phyloP scores from a whole-genome alignment of 805 yeast genomes.

The Hanseniaspora occidentalis region DNA sequence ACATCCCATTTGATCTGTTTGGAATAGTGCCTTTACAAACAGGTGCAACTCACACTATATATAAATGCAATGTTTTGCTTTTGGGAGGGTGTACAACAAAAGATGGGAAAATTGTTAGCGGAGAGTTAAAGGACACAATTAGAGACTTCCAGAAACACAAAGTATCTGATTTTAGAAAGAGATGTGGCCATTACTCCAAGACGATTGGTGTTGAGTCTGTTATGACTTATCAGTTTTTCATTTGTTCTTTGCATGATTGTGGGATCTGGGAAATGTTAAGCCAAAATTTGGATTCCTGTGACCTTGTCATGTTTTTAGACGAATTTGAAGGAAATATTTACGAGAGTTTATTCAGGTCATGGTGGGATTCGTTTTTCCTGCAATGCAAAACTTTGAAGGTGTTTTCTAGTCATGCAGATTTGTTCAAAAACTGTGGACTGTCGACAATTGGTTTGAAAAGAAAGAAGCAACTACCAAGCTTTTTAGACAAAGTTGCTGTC shows the following conservation, averaged over 20 bases:
- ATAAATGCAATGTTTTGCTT: slow-evolving; percentile 1
- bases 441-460: not conserved
- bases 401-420: not conserved
- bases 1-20: slow-evolving; percentile 1
- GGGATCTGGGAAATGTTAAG: slow-evolving; percentile 2
- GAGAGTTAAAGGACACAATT: slow-evolving; percentile 1
- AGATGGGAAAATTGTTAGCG: slow-evolving; percentile 4
- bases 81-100: slow-evolving; percentile 5
- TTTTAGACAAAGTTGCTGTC: not conserved
- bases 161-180: not conserved
- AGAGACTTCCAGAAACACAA: slow-evolving; percentile 6
- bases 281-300: too few relatives aligned
- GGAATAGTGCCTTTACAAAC: not conserved
- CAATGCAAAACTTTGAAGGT: not conserved
- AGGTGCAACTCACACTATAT: not conserved
- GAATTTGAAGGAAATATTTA: not conserved
- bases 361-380: not conserved
- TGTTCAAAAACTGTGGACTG: not conserved
- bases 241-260: not conserved
- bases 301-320: not conserved
- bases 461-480: not conserved
- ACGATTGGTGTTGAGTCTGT: not conserved
- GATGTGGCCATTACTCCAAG: not conserved
- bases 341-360: not conserved
- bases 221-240: not conserved